Percentiles rank a stretch among this genome's conserved stretches.
Conservation (phyloP, 106 monocot species). For the Agapanthus africanus region DNA sequence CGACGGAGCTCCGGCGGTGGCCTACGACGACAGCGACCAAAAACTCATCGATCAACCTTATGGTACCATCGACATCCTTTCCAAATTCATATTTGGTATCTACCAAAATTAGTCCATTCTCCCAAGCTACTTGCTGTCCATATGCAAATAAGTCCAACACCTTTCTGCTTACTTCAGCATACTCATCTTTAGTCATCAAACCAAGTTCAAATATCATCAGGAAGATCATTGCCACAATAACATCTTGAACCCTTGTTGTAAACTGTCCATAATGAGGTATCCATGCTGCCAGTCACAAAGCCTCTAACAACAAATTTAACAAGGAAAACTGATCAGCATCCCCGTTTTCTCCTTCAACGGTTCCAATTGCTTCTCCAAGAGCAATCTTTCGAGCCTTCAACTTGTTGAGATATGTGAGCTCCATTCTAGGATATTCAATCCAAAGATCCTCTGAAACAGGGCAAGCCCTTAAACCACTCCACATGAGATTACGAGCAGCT, state of each 20-base stretch:
- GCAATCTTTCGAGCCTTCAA: constrained; percentile 73
- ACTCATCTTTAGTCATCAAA: constrained; percentile 85
- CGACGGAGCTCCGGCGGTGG: too few relatives aligned
- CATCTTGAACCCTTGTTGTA: constrained; percentile 73
- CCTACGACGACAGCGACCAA: too few relatives aligned
- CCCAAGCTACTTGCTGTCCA: constrained; percentile 85
- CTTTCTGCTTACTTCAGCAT: constrained; percentile 79
- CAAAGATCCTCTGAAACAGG: constrained; percentile 79
- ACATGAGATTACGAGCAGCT: constrained; percentile 87
- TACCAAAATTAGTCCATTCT: constrained; percentile 85
- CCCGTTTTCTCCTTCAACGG: constrained; percentile 16
- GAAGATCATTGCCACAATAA: constrained; percentile 86
- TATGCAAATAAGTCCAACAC: constrained; percentile 81
- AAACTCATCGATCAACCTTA: constrained; percentile 95
- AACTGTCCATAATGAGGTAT: constrained; percentile 96
- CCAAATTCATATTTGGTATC: constrained; percentile 99
- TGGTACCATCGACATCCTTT: constrained; percentile 71
- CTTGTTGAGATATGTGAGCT: constrained; percentile 91
- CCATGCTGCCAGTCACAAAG: constrained; percentile 91
- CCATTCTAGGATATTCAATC: constrained; percentile 94
- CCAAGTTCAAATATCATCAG: constrained; percentile 76
- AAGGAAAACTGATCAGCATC: too few relatives aligned
- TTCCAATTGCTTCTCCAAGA: constrained; percentile 55
- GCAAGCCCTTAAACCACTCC: constrained; percentile 78
- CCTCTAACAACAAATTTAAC: constrained; percentile 88